These are phyloP conservation scores for Saccharomyces hybrid DNA, from an alignment of 1,139 yeast species.

Conservation along the genomic window DNA sequence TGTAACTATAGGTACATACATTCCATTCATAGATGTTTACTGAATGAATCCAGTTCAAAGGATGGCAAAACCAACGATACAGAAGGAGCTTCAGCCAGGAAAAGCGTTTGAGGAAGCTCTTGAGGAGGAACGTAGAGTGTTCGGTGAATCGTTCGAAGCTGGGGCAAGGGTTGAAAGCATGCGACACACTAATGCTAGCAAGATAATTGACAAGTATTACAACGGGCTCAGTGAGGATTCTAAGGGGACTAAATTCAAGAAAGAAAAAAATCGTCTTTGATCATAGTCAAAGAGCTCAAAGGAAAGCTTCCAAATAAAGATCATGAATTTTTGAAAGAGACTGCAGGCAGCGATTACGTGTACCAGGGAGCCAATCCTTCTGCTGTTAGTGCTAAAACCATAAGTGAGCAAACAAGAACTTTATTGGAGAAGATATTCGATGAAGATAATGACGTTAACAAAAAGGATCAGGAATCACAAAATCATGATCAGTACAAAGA, in stretches of 20 bases:
- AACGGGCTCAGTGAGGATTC: background rate
- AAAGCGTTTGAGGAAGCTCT: background rate
- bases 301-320: background rate
- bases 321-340: background rate
- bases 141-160: background rate
- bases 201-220: background rate
- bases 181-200: background rate
- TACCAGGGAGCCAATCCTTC: background rate
- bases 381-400: background rate
- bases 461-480: background rate
- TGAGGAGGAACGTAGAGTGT: background rate
- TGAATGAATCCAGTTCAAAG: background rate
- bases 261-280: background rate
- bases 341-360: background rate
- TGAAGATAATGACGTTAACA: slow-evolving; percentile 4
- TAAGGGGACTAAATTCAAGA: background rate
- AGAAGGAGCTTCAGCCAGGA: background rate
- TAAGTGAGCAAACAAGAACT: slow-evolving; percentile 17
- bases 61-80: background rate
- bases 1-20: background rate
- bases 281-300: background rate
- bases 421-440: slow-evolving; percentile 17
- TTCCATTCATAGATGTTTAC: background rate
- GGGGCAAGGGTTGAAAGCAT: background rate
- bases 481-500: background rate